These are phyloP conservation scores for Neonectria hederae DNA, from an alignment of 2,329 filamentous ascomycete species.

Conservation along the genomic window DNA sequence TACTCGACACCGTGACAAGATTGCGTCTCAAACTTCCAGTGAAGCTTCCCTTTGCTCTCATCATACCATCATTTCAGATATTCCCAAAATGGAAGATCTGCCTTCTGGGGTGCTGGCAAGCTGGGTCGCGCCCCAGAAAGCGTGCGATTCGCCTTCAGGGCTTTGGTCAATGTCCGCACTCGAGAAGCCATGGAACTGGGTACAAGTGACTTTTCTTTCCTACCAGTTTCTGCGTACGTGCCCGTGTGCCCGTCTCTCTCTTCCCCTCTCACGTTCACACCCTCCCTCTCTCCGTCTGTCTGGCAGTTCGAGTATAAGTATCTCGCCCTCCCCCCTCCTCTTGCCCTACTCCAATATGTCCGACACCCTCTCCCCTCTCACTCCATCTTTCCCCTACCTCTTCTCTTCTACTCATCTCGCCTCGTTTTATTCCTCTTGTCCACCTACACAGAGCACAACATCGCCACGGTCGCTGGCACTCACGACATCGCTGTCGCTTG, in stretches of 20 bases:
- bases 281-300: background rate
- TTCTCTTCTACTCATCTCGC: background rate
- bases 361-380: constrained; percentile 18
- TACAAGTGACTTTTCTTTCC: constrained; percentile 19
- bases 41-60: background rate
- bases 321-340: constrained; percentile 28
- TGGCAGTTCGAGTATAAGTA: constrained; percentile 38
- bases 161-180: background rate
- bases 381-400: background rate
- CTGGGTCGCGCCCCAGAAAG: constrained; percentile 9
- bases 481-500: no score
- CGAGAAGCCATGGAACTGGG: background rate
- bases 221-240: background rate
- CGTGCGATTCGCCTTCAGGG: background rate
- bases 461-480: no score
- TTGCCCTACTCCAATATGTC: constrained; percentile 23
- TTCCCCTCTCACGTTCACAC: background rate
- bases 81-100: background rate
- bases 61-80: background rate
- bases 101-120: background rate
- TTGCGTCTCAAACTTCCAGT: background rate
- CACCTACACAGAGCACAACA: background rate
- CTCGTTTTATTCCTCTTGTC: background rate
- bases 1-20: background rate
- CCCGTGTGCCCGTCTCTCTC: background rate